Evolutionary conservation across 148 eudicot species (phyloP), one percentile per base, ranked within the genome.

Genomic region (Polygonum aviculare): DNA sequence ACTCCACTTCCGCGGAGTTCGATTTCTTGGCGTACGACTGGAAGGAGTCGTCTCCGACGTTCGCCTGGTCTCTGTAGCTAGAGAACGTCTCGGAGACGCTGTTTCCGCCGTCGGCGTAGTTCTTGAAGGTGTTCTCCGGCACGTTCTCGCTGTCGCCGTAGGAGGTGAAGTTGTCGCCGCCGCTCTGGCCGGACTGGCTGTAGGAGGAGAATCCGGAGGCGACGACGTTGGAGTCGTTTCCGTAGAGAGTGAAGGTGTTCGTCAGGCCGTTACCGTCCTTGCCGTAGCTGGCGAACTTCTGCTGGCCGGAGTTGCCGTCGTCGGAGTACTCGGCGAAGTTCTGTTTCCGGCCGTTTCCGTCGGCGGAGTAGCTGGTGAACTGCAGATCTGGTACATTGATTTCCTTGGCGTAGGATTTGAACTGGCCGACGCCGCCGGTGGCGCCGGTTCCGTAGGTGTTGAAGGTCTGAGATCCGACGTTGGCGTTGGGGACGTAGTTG

Each of bases 291-390:
- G 83, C 75, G 54, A 91, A 91, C 1, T 75, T 76, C 73, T 88
- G 81, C 49, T 78, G 81, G 2, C 93, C 97, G 11, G 89, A 44
- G 65, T 89, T 91, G 10, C 87, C 80, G 0, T 77, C 48, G 0
- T 51, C 55, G 0, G 87, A 75, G 73, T 91, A 91, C 0, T 81
- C 19, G 0, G 38, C 45, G 69, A 91, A 91, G 3, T 78, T 3
- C n/a, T 81, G 85, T 1, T 3, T 48, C 2, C 91, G 81, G 3
- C 92, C 92, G 39, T 88, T 88, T 9, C 80, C 79, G 77, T 78
- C 81, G 69, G 81, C 88, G 19, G 92, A 85, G 69, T 91, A 91
- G 1, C 93, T 82, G 5, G 86, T 86, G 83, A 91, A 91, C 8
- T 78, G 31, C 12, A 89, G 76, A 14, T 85, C 82, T 0, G 93